Percentiles rank a stretch among this genome's conserved stretches.
phyloP scores from a whole-genome alignment of 768 basidiomycete genomes.

The Tricholoma saponaceum region DNA sequence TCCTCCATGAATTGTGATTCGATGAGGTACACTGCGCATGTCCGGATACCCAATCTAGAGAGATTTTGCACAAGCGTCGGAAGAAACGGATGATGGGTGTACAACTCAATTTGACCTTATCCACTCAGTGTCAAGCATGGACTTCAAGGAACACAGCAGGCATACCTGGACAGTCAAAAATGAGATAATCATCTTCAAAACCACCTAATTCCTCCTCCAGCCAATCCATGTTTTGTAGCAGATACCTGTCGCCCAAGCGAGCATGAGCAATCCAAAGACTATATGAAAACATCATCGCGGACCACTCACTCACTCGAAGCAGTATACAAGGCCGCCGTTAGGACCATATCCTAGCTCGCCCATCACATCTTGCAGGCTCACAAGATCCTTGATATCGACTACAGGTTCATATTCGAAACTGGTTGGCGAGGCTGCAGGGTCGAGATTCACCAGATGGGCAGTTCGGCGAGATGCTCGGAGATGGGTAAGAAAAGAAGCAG shows the following conservation, averaged over 20 bases:
- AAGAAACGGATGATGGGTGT: constrained; percentile 97
- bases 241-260: constrained; percentile 60
- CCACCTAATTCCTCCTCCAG: constrained; percentile 93
- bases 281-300: neutral
- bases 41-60: constrained; percentile 72
- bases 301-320: constrained; percentile 93
- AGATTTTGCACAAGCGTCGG: constrained; percentile 82
- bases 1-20: constrained; percentile 99
- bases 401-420: constrained; percentile 91
- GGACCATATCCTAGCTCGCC: constrained; percentile 91
- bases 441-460: constrained; percentile 93
- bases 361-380: constrained; percentile 96
- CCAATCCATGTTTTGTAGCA: constrained; percentile 98
- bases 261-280: neutral
- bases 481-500: constrained; percentile 84
- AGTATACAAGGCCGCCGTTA: constrained; percentile 95
- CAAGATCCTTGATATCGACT: constrained; percentile 91
- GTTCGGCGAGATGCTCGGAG: constrained; percentile 76
- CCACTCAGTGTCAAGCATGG: neutral
- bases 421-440: constrained; percentile 84
- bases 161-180: constrained; percentile 87
- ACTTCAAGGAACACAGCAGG: neutral
- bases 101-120: constrained; percentile 94
- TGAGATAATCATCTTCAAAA: constrained; percentile 93
- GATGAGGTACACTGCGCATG: constrained; percentile 88